A percentile compares a stretch with the other conserved stretches of the same genome.
phyloP scores from a whole-genome alignment of 176 grass and related monocot genomes.

The Oropetium thomaeum region DNA sequence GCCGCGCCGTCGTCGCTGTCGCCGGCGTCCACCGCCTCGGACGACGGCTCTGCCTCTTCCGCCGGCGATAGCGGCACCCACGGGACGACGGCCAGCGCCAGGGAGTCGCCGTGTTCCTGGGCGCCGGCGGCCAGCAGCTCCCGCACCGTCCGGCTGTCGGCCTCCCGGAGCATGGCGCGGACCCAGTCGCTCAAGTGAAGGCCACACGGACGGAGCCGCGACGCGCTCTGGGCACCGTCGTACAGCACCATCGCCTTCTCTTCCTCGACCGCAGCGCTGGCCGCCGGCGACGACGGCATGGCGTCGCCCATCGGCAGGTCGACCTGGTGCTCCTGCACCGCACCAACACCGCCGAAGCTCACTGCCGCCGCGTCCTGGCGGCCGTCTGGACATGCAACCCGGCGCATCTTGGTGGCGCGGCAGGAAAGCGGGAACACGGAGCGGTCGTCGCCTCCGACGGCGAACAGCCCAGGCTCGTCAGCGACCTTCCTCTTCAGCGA shows the following conservation, averaged over 20 bases:
- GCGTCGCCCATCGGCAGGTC: slow-evolving; percentile 31
- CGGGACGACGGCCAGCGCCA: slow-evolving; percentile 34
- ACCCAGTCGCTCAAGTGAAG: not conserved
- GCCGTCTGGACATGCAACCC: not conserved
- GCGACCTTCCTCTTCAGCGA: slow-evolving; percentile 40
- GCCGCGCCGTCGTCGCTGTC: slow-evolving; percentile 3
- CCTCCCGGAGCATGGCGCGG: slow-evolving; percentile 30
- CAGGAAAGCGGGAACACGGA: not conserved
- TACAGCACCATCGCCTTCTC: slow-evolving; percentile 3
- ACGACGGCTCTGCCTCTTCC: not conserved
- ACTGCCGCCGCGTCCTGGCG: not conserved
- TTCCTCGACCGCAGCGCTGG: not conserved
- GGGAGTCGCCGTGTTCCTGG: not conserved
- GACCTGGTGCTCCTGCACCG: not conserved
- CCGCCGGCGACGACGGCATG: not conserved
- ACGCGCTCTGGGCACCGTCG: not conserved
- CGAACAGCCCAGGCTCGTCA: slow-evolving; percentile 20
- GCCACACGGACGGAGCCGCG: not conserved
- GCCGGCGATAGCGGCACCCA: not conserved
- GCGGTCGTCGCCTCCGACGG: not conserved
- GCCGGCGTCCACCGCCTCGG: not conserved
- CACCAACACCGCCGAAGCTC: not conserved
- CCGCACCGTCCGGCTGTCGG: slow-evolving; percentile 36
- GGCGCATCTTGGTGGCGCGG: slow-evolving; percentile 48
- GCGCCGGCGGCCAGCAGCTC: slow-evolving; percentile 11